Evolutionary conservation across 1,139 yeast species (phyloP).

Genomic region (Meyerozyma guilliermondii): DNA sequence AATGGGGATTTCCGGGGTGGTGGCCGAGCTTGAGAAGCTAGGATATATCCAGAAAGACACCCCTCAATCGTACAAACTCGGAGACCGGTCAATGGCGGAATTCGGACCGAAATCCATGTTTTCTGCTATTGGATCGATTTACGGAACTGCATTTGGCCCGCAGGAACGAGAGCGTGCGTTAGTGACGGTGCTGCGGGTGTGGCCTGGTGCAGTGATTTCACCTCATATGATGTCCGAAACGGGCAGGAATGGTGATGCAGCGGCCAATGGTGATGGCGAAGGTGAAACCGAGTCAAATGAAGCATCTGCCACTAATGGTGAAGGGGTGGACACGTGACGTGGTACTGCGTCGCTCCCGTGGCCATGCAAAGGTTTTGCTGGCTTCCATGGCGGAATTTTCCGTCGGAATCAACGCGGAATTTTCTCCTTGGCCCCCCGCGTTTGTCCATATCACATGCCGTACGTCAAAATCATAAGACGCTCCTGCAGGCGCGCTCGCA

Average conservation of each 20-base stretch:
- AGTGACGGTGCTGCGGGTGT: conserved; percentile 24
- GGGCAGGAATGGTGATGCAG: not conserved
- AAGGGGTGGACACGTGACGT: too few species aligned
- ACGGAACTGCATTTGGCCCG: conserved; percentile 22
- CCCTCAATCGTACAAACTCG: conserved; percentile 22
- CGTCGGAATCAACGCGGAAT: conserved; percentile 2
- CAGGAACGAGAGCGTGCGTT: conserved; percentile 17
- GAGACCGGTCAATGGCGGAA: conserved; percentile 31
- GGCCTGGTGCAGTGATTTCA: conserved; percentile 10
- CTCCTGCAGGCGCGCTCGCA: not conserved
- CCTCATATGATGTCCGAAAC: not conserved
- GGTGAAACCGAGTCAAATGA: conserved; percentile 3
- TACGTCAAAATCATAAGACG: not conserved
- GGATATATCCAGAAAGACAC: conserved; percentile 27
- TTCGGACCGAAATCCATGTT: conserved; percentile 27
- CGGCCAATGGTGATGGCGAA: not conserved
- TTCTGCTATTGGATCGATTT: conserved; percentile 22
- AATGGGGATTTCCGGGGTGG: conserved; percentile 18
- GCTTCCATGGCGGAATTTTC: too few species aligned
- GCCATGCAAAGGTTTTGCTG: too few species aligned
- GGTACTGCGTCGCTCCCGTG: too few species aligned
- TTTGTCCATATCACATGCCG: not conserved
- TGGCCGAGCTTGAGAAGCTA: conserved; percentile 26
- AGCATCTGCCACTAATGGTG: too few species aligned
- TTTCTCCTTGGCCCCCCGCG: not conserved